These are phyloP conservation scores for Lolium multiflorum DNA, from an alignment of 176 grass and related monocot species.

Conservation along the genomic window DNA sequence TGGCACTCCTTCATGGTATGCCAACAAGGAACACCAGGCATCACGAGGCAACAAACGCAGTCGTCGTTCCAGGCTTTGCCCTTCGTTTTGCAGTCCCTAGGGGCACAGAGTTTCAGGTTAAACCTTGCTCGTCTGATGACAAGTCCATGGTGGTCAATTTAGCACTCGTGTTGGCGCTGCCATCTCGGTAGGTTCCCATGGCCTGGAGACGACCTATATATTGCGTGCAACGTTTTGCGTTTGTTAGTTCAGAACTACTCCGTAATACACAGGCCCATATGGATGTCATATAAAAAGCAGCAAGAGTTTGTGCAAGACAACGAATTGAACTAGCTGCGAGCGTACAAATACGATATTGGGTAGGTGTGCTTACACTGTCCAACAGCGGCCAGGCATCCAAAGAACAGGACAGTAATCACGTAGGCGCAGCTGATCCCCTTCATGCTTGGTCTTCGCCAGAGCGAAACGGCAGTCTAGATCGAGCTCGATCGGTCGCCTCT, in stretches of 20 bases:
- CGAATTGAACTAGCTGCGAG: too few species aligned
- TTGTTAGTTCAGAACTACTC: background rate
- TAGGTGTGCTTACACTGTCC: background rate
- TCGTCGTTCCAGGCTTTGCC: background rate
- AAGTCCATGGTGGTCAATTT: background rate
- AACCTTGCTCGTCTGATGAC: background rate
- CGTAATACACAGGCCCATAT: background rate
- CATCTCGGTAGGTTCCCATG: too few species aligned
- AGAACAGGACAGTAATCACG: background rate
- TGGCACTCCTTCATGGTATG: background rate
- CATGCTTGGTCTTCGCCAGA: too few species aligned
- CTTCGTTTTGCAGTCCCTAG: background rate
- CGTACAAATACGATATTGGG: too few species aligned
- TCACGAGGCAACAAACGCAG: background rate
- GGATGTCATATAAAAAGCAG: background rate
- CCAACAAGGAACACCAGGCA: background rate
- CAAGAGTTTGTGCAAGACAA: background rate
- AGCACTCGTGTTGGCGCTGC: background rate
- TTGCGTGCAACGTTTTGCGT: background rate
- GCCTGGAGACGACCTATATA: too few species aligned
- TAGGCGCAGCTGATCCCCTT: background rate
- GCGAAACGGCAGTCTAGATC: too few species aligned
- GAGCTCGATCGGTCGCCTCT: too few species aligned
- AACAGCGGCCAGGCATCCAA: background rate
- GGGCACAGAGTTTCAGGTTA: background rate